Base-by-base conservation (phyloP, 1,139 yeast genomes). In the Protomyces inundatus region DNA sequence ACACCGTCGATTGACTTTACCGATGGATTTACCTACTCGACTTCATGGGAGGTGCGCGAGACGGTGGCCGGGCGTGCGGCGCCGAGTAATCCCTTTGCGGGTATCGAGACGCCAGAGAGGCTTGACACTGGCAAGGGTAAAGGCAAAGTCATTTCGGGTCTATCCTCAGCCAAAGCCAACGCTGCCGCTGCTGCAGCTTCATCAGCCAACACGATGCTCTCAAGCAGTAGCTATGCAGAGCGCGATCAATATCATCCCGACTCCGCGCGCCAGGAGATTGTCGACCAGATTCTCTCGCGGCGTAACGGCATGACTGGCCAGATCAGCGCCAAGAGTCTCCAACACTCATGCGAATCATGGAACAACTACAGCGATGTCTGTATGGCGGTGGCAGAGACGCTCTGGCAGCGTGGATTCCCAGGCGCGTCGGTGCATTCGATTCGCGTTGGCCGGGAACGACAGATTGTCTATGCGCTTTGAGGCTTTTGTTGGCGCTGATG, bases 241-340 rank as follows among this genome's bases (percentile, higher is more conserved):
- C 50, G 34, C 46, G 62, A 58, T 40, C 62, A 45, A 16, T 58
- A 52, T 42, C 62, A 58, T 32, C 62, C 62, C 33, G 62, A 58
- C 39, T 51, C 53, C 42, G 53, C 62, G 56, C 53, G 54, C 9
- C 55, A 50, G 23, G 62, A 58, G 30, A 55, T 58, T 30, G 34
- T 58, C 45, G 56, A 58, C 16, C 56, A 40, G 16, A 55, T 58
- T 52, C 23, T 34, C 34, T 14, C 32, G 30, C 51, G 62, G 52
- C 33, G 56, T 30, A 39, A 30, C 42, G 46, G 56, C 52, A 51
- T 30, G 45, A 14, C 12, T n/a, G 62, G 62, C 5, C 34, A 42
- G 4, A 58, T 58, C 39, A 16, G 33, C 4, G 62, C 56, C 30
- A 51, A 55, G 16, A 35, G 35, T 10, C 53, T 58, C 12, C 33